phyloP scores from a whole-genome alignment of 805 yeast species.

The Candida krabiensis region DNA sequence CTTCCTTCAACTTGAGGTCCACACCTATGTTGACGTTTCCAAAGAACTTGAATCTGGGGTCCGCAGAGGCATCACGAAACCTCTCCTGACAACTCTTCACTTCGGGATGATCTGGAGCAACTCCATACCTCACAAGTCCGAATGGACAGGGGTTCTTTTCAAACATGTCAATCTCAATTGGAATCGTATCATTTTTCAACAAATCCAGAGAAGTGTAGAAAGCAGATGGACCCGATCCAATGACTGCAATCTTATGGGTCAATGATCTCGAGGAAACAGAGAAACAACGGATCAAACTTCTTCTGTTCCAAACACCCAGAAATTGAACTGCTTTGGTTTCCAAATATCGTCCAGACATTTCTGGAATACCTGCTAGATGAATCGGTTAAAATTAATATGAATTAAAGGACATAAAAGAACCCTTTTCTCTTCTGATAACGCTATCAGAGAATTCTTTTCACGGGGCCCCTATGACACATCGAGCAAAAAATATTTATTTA shows the following conservation, averaged over 20 bases:
- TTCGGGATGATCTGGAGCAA: conserved; percentile 99
- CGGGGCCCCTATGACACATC: no score
- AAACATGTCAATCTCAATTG: conserved; percentile 61
- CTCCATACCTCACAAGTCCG: conserved; percentile 91
- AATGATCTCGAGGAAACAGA: conserved; percentile 1
- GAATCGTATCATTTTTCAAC: conserved; percentile 37
- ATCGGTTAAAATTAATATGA: no score
- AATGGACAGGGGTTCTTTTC: conserved; percentile 87
- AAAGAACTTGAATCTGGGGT: conserved; percentile 50
- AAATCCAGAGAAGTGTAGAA: conserved; percentile 83
- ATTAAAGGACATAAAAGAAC: no score
- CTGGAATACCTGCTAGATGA: no score
- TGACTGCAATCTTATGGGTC: conserved; percentile 57
- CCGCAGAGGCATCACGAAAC: conserved; percentile 49
- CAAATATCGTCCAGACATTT: no score
- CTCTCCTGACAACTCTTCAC: conserved; percentile 84
- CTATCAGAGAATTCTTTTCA: no score
- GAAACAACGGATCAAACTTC: not conserved
- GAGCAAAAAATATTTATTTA: no score
- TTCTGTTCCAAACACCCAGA: no score
- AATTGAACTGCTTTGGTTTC: no score
- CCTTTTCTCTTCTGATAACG: no score
- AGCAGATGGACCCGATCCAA: conserved; percentile 97
- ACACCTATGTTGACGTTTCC: conserved; percentile 75
- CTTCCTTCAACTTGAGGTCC: conserved; percentile 50